Evolutionary conservation across 2,329 filamentous ascomycete genomes (phyloP), one percentile per base, ranked within the genome.

Genomic region (Iodosphaeria phyllophila): DNA sequence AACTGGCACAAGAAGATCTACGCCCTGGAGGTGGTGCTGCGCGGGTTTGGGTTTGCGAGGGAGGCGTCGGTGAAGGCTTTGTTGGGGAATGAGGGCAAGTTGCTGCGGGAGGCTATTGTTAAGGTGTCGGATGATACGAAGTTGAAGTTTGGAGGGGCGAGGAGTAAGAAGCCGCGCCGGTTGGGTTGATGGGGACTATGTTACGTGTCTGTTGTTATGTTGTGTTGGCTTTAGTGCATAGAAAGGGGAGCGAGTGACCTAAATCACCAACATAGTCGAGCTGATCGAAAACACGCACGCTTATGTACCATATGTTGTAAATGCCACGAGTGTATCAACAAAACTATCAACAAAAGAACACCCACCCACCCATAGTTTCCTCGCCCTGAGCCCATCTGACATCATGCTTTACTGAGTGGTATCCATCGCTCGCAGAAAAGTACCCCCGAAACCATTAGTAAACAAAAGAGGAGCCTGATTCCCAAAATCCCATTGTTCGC

Each of bases 111-210:
- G 16, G 71, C 77, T 55, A 77, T 98, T 35, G 58, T 69, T 20
- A 73, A 72, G 38, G 76, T 98, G 32, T 72, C 78, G 16, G 89
- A 98, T 54, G 63, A 70, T 20, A 95, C 86, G 28, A 76, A 76
- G 41, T 52, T 95, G 50, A 98, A 98, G 60, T 92, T 95, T 60
- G 89, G 84, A 53, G 91, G 89, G 44, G 80, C 78, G 19, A 78
- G 84, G 51, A 86, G 82, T 57, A 67, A 65, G 49, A 79, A 74
- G 47, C 75, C 73, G 19, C 84, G 84, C 52, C 75, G 89, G 56
- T 54, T 95, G 56, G 43, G 43, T 38, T 46, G 40, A 21, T 15
- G 13, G n/a, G 13, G 9, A n/a, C n/a, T n/a, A n/a, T n/a, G n/a
- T n/a, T n/a, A n/a, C n/a, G n/a, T n/a, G n/a, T n/a, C n/a, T n/a